phyloP scores from a whole-genome alignment of 1,284 basidiomycete species.

The Trametes hirsuta region DNA sequence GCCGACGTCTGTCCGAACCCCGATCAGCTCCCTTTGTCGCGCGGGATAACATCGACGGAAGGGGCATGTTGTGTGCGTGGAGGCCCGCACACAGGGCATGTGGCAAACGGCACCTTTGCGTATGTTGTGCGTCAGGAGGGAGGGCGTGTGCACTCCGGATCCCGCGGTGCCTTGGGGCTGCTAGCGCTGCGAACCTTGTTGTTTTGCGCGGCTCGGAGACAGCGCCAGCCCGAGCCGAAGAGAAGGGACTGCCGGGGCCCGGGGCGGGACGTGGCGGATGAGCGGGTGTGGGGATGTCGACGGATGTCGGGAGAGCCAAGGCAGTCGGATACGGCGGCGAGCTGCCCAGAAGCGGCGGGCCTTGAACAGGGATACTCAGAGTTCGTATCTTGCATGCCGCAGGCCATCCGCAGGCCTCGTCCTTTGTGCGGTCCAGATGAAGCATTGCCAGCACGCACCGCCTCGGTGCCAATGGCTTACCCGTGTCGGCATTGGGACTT shows the following conservation, averaged over 20 bases:
- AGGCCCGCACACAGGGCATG: neutral
- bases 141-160: neutral
- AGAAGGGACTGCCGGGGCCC: neutral
- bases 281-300: neutral
- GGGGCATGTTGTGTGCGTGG: conserved; percentile 8
- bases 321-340: neutral
- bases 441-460: conserved; percentile 13
- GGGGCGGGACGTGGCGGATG: neutral
- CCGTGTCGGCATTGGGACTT: conserved; percentile 1
- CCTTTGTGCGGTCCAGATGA: conserved; percentile 11
- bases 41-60: neutral
- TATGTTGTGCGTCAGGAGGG: conserved; percentile 11
- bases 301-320: conserved; percentile 2
- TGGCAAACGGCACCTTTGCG: neutral
- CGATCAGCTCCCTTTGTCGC: neutral
- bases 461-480: conserved; percentile 14
- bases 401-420: conserved; percentile 16
- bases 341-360: neutral
- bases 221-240: neutral
- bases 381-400: neutral
- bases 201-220: neutral
- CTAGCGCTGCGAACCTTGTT: neutral
- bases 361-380: neutral
- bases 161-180: neutral
- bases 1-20: conserved; percentile 7